A percentile compares a stretch with the other conserved stretches of the same genome.
These are phyloP conservation scores for Cryptococcus floricola DNA, from an alignment of 1,284 basidiomycete species.

Conservation along the genomic window DNA sequence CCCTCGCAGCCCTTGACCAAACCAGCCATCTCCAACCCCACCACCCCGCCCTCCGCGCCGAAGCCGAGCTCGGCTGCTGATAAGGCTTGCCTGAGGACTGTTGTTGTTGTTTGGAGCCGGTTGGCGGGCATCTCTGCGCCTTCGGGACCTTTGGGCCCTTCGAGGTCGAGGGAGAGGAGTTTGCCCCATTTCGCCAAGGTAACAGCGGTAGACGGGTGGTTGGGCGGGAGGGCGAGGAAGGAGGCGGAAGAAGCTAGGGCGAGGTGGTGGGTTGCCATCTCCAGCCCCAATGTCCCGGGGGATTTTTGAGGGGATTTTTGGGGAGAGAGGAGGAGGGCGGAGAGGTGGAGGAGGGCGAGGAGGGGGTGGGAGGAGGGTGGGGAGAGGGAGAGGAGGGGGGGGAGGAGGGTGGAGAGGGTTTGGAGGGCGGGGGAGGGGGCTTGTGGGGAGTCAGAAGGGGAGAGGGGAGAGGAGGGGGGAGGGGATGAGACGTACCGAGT, in stretches of 20 bases:
- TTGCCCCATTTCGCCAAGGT: constrained; percentile 76
- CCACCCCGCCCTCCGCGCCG: constrained; percentile 42
- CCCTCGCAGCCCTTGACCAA: constrained; percentile 30
- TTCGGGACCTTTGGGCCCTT: not conserved
- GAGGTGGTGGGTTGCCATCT: constrained; percentile 58
- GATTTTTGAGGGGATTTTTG: too few relatives aligned
- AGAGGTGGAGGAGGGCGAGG: constrained; percentile 65
- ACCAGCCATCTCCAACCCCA: constrained; percentile 34
- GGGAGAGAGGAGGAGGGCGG: constrained; percentile 42
- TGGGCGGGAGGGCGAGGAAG: constrained; percentile 54
- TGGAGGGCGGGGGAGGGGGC: constrained; percentile 51
- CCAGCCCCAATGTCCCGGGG: too few relatives aligned
- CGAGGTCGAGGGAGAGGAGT: constrained; percentile 53
- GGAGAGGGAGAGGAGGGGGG: constrained; percentile 60
- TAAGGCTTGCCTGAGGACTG: too few relatives aligned
- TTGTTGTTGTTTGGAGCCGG: too few relatives aligned
- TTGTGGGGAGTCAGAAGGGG: constrained; percentile 50
- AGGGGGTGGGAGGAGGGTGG: constrained; percentile 68
- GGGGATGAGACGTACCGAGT: constrained; percentile 24
- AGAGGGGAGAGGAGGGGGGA: not conserved
- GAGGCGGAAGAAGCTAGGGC: constrained; percentile 58
- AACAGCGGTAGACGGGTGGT: constrained; percentile 75
- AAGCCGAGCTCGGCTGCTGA: constrained; percentile 42
- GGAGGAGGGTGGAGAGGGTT: constrained; percentile 54
- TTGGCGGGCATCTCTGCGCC: constrained; percentile 53